Evolutionary conservation across 805 yeast genomes (phyloP), one percentile per base, ranked within the genome.

Genomic region (Torulaspora gathmanii): DNA sequence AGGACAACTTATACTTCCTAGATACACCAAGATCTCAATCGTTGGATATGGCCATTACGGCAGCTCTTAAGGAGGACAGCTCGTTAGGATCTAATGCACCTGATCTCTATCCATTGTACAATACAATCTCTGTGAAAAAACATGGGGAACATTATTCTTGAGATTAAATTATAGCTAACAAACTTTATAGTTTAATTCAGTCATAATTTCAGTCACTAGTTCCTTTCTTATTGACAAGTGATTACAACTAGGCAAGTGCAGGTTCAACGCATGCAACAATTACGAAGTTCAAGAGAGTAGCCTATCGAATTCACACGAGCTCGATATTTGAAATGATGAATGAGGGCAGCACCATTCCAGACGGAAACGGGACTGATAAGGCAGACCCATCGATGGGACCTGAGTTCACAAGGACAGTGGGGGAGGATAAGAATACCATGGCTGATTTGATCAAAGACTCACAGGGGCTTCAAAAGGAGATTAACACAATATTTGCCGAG

Each of bases 71-170:
- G 16, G 47, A 65, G 4, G 51, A 50, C 3, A 49, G 56, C 11
- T 64, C 68, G 36, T 59, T 63, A 9, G 65, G 65, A 2, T 71
- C 69, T 8, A 64, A 58, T 3, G 44, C 61, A 9, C 61, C 69
- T 20, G 74, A 70, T 19, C 61, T 75, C 40, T 72, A 72, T 42
- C 77, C 81, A 13, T 69, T 80, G 55, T 78, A 77, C 56, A 65
- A 70, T 43, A 63, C 73, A 38, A 69, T 71, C 46, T 61, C 74
- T 15, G 70, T 80, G 57, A 73, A 83, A 54, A 80, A 80, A 63
- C 75, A 82, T 58, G 82, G 83, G 38, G 85, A 80, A 57, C 69
- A 65, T 49, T 70, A 53, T 37, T 59, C 65, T 10, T 61, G 50
- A 47, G 34, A 26, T 13, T 17, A 16, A 31, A 6, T 16, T 31